Conservation (phyloP, 768 basidiomycete species). For the Phlebiopsis flavidoalba region DNA sequence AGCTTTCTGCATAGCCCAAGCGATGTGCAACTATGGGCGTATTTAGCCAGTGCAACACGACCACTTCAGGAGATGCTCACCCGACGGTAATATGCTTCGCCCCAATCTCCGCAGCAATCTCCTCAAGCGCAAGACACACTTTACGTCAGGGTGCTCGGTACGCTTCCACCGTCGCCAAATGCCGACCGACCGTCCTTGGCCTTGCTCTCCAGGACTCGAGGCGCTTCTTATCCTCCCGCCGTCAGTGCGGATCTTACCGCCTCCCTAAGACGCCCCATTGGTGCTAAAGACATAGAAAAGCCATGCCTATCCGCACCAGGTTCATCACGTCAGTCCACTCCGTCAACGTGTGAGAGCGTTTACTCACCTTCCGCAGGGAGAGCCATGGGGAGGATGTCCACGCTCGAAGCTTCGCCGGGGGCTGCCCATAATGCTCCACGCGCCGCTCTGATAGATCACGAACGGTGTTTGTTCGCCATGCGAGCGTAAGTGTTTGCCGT, state of each 20-base stretch:
- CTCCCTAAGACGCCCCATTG: constrained; percentile 35
- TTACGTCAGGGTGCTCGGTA: constrained; percentile 27
- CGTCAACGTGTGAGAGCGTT: constrained; percentile 16
- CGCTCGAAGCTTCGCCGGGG: constrained; percentile 38
- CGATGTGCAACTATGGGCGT: constrained; percentile 38
- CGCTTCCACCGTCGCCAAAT: constrained; percentile 34
- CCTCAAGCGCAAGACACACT: constrained; percentile 38
- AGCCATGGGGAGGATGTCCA: constrained; percentile 30
- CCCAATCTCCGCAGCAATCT: constrained; percentile 45
- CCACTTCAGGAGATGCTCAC: constrained; percentile 20
- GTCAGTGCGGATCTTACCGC: constrained; percentile 34
- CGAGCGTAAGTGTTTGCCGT: constrained; percentile 31
- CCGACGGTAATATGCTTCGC: constrained; percentile 23
- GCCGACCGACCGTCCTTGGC: constrained; percentile 27
- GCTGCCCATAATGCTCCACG: constrained; percentile 19
- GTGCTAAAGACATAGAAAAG: too few relatives aligned
- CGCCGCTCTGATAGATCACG: constrained; percentile 34
- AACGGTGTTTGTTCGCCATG: constrained; percentile 33
- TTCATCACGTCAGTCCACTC: background rate
- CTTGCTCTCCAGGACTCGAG: constrained; percentile 7
- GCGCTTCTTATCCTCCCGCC: constrained; percentile 26
- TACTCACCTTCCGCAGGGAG: constrained; percentile 10
- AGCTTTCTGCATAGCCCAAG: constrained; percentile 46
- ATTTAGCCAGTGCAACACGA: background rate
- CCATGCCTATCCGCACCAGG: constrained; percentile 21